Evolutionary conservation across 331 rosid genomes (phyloP), one percentile per base, ranked within the genome.

Genomic region (Malus hybrid): DNA sequence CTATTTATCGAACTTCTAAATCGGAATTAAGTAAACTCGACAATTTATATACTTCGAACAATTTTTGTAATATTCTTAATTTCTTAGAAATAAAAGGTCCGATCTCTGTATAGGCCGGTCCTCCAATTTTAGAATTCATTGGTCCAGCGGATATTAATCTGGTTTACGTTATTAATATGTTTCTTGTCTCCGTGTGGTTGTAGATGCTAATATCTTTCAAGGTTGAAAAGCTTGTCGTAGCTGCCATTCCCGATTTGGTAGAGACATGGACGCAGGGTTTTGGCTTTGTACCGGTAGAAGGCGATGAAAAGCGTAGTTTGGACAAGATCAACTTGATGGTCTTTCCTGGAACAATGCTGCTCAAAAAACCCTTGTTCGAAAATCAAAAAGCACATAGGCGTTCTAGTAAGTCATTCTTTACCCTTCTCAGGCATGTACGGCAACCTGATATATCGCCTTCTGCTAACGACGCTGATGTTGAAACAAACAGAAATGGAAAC

Each of bases 181-280:
- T 59, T 65, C 69, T 84, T 70, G 3, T 71, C 73, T 74, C 62
- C 22, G 20, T 18, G 76, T 80, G 72, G 79, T 80, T 73, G 44
- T 71, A 94, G 99, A 92, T 92, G 93, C 81, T 94, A 71, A 67
- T 71, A 67, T 90, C 93, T 57, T 67, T 89, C 76, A 90, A 92
- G 86, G 99, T 94, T 76, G 91, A 90, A 82, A 92, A 79, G 85
- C 91, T 94, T 69, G 93, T 94, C 67, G 78, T 94, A 85, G 83
- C 99, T 73, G 97, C 99, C 79, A 94, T 94, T 85, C 97, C 99
- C 8, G 87, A 87, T 72, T 76, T 94, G 81, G 90, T 80, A 68
- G 88, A 82, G 74, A 94, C 97, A 57, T 94, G 99, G 99, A 94
- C 93, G 0, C 86, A 85, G 78, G 99, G 99, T 67, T 94, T 94